A percentile compares a stretch with the other conserved stretches of the same genome.
Conservation (phyloP, 805 yeast genomes). For the Schwanniomyces pseudopolymorphus region DNA sequence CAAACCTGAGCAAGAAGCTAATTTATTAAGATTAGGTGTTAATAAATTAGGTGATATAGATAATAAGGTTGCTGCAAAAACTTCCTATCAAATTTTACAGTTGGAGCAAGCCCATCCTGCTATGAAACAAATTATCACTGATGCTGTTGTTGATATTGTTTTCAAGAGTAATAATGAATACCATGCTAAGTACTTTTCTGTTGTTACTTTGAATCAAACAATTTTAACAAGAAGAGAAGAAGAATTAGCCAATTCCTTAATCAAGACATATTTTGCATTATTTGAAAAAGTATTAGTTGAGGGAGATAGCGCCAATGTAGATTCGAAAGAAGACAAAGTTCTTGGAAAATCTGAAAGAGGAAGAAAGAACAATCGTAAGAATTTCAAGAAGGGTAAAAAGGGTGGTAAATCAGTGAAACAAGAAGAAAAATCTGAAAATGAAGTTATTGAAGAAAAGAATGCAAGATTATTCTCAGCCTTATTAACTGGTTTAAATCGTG, state of each 20-base stretch:
- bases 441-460: slow-evolving; percentile 73
- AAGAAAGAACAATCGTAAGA: slow-evolving; percentile 59
- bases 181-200: slow-evolving; percentile 85
- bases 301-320: slow-evolving; percentile 49
- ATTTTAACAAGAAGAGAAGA: slow-evolving; percentile 77
- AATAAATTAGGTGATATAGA: slow-evolving; percentile 94
- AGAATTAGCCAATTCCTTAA: slow-evolving; percentile 77
- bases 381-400: slow-evolving; percentile 77
- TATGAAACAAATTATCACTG: slow-evolving; percentile 81
- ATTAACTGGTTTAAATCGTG: slow-evolving; percentile 92
- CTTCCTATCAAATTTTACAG: slow-evolving; percentile 77
- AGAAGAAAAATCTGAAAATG: slow-evolving; percentile 59
- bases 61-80: slow-evolving; percentile 83
- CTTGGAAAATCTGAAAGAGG: slow-evolving; percentile 58
- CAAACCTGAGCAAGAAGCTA: slow-evolving; percentile 97
- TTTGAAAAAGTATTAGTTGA: slow-evolving; percentile 81
- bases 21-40: slow-evolving; percentile 81
- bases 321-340: slow-evolving; percentile 31
- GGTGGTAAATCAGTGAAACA: slow-evolving; percentile 79
- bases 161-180: slow-evolving; percentile 73
- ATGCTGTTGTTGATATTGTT: slow-evolving; percentile 76
- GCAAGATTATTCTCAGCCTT: slow-evolving; percentile 85
- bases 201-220: slow-evolving; percentile 88
- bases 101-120: slow-evolving; percentile 92
- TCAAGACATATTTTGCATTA: slow-evolving; percentile 80